Base-by-base conservation (phyloP, 805 yeast genomes). In the Yarrowia bubula region DNA sequence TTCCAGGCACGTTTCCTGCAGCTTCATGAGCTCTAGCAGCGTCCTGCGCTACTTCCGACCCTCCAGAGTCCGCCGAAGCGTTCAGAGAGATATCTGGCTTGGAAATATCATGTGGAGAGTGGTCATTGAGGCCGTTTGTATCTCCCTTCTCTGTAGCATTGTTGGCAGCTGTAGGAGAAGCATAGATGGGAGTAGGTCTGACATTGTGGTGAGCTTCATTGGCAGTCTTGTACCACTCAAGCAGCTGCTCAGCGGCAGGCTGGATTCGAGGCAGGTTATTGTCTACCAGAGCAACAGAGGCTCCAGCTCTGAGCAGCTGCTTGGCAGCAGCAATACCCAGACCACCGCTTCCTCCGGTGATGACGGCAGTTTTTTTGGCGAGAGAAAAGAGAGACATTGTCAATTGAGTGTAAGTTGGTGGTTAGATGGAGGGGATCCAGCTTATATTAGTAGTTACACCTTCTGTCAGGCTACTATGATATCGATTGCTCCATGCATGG, bases 261-360 rank as follows among this genome's bases (percentile, higher is more conserved):
- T 77, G 80, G 70, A 87, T 81, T 71, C 86, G 81, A 66, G 84
- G 86, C 71, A 82, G 75, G 77, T 85, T 84, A 77, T 86, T 80
- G 74, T 89, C 95, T 39, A 88, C 80, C 48, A 89, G 79, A 33
- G 95, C 95, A 47, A 89, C 78, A 22, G 86, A 85, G 3, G 93
- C 90, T 41, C 93, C 96, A 71, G 88, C 89, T 4, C 89, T 89
- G 11, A 89, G 75, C 41, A 89, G 76, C 15, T 90, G 89, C 71
- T 86, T 83, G 65, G 88, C 79, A 63, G 88, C 72, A 14, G 87
- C 85, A 41, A 86, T 77, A 0, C 90, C 86, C 70, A 89, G 78
- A 15, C 92, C 93, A 55, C 95, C 95, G 39, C 91, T 86, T 8
- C 92, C 95, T 53, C 95, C 95, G 41, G 95, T 89, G 68, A 89